Percentiles rank a stretch among this genome's conserved stretches.
Conservation (phyloP, 768 basidiomycete species). For the Leccinum rimulosum region DNA sequence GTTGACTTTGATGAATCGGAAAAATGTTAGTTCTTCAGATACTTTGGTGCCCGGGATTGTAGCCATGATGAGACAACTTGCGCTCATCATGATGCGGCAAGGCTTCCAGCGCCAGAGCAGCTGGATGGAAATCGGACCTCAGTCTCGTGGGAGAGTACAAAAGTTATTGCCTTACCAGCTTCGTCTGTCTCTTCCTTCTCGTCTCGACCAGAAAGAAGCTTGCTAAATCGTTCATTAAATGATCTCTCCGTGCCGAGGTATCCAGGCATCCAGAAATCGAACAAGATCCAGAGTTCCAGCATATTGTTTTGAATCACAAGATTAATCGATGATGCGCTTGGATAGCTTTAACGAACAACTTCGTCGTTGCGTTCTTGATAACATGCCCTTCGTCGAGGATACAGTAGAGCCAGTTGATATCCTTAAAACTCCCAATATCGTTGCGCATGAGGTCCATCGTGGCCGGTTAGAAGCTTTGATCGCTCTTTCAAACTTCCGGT, state of each 20-base stretch:
- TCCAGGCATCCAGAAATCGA: conserved; percentile 99
- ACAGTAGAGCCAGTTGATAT: conserved; percentile 88
- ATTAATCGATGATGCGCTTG: conserved; percentile 91
- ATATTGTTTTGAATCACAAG: conserved; percentile 98
- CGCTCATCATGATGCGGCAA: conserved; percentile 62
- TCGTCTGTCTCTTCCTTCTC: conserved; percentile 91
- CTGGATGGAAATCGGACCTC: conserved; percentile 39
- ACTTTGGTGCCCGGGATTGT: conserved; percentile 69
- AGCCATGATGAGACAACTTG: conserved; percentile 75
- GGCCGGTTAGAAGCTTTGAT: conserved; percentile 59
- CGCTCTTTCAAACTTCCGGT: conserved; percentile 86
- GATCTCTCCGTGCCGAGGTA: conserved; percentile 94
- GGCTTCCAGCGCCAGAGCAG: conserved; percentile 90
- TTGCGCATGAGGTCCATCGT: conserved; percentile 88
- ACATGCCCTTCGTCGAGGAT: conserved; percentile 98
- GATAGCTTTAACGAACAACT: conserved; percentile 90
- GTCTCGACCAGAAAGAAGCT: conserved; percentile 91
- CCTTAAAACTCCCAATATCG: conserved; percentile 75
- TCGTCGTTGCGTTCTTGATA: conserved; percentile 98
- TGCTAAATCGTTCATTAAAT: conserved; percentile 95
- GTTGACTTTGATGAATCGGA: conserved; percentile 74
- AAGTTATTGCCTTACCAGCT: conserved; percentile 63
- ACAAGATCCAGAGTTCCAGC: conserved; percentile 95
- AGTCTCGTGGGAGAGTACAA: not conserved
- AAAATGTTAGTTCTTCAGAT: conserved; percentile 49